These are phyloP conservation scores for Trichomonas vaginalis DNA, from an alignment of 208 protist species.

Conservation along the genomic window DNA sequence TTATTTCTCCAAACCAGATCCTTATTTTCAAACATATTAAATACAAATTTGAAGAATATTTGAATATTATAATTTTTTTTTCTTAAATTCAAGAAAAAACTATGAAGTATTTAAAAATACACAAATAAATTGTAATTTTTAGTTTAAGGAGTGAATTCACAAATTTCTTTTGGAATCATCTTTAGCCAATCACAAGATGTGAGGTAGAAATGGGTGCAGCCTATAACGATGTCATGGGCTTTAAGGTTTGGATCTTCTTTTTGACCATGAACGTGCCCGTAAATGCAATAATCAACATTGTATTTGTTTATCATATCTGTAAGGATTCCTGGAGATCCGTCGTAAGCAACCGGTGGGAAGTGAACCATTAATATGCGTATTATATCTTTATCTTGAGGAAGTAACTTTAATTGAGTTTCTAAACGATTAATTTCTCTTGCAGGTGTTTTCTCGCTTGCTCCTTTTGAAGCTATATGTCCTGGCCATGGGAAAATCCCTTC, in stretches of 20 bases:
- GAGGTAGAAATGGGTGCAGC: neutral
- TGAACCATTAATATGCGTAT: neutral
- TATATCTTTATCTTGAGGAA: neutral
- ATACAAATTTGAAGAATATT: too few species aligned
- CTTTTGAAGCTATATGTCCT: neutral
- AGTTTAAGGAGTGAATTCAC: neutral
- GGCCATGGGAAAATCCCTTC: neutral
- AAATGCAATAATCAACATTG: neutral
- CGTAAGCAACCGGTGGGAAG: neutral
- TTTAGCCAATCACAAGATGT: conserved; percentile 2
- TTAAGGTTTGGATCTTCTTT: neutral
- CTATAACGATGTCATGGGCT: neutral
- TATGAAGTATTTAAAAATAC: too few species aligned
- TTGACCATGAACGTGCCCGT: neutral
- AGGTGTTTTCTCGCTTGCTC: neutral
- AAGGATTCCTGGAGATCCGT: neutral
- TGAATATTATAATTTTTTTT: too few species aligned
- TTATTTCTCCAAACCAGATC: too few species aligned
- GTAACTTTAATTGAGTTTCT: neutral
- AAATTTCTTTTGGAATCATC: neutral
- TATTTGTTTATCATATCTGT: neutral
- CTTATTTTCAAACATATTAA: too few species aligned
- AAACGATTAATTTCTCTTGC: neutral
- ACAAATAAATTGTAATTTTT: neutral
- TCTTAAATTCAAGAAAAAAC: too few species aligned